Evolutionary conservation across 208 protist genomes (phyloP), one percentile per base, ranked within the genome.

Genomic region (Leishmania tarentolae): DNA sequence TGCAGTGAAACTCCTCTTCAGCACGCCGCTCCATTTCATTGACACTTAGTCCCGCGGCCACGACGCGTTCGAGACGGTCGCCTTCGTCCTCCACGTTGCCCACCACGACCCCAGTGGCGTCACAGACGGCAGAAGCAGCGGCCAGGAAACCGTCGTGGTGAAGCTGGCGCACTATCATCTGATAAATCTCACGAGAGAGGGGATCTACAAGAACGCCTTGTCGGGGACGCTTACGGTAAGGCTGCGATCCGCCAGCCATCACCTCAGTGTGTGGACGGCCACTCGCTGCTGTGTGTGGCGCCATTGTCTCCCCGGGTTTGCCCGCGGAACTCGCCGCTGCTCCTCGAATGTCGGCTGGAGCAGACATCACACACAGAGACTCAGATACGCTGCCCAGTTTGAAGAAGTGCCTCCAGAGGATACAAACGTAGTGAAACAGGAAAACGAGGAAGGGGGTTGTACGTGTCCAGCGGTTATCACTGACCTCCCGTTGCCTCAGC

Each of bases 61-160:
- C 91, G 15, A 97, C 79, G 2, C 80, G 83, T 3, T 77, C 61
- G 9, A 97, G 80, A 0, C 89, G 84, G 42, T 92, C 80, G 13
- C 86, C 90, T 57, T 90, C 75, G 11, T 81, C 70, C 53, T 96
- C 86, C 21, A 96, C 83, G 42, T 78, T 53, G 8, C 86, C 83
- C 37, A 95, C 90, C 53, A 89, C 82, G 61, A 90, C 81, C n/a
- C 91, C 90, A 1, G 92, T 95, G 8, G 93, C 90, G 42, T 96
- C 91, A 13, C 91, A 92, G 24, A 97, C 92, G 24, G 91, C 86
- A 1, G 91, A 87, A 13, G 94, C 91, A 0, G 94, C 92, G 4
- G 88, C 87, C 4, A 95, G 50, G 75, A 86, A 96, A 19, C 94
- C 94, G 80, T 97, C 94, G 76, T 95, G 87, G 63, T 96, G 92